Conservation (phyloP, 352 stramenopile species). For the Phytophthora fragariaefolia region DNA sequence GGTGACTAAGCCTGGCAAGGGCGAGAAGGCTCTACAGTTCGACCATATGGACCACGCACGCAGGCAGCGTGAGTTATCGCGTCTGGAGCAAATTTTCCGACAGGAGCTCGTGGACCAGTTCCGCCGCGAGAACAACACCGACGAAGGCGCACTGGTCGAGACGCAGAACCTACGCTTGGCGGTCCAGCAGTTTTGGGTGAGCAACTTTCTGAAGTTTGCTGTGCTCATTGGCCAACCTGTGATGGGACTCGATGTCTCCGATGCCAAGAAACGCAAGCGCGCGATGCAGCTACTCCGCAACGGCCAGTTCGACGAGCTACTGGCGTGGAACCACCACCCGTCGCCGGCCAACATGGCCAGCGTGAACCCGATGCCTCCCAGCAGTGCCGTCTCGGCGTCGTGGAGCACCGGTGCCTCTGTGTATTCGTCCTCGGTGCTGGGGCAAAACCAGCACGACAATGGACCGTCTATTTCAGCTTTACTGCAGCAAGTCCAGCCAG, state of each 20-base stretch:
- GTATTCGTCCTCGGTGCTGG: conserved; percentile 35
- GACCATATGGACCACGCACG: conserved; percentile 66
- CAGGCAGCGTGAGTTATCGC: conserved; percentile 77
- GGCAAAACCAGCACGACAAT: conserved; percentile 31
- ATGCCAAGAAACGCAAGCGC: conserved; percentile 86
- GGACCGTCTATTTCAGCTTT: conserved; percentile 41
- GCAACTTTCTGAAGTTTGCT: conserved; percentile 86
- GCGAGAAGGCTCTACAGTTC: conserved; percentile 74
- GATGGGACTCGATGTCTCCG: conserved; percentile 74
- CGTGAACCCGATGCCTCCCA: conserved; percentile 48
- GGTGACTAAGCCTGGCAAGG: conserved; percentile 71
- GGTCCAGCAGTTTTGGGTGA: conserved; percentile 88
- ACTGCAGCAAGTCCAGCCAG: conserved; percentile 28
- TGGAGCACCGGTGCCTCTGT: conserved; percentile 33
- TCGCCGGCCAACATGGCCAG: conserved; percentile 49
- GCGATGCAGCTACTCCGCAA: conserved; percentile 81
- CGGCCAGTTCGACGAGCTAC: conserved; percentile 75
- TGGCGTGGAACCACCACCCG: conserved; percentile 61
- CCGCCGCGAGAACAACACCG: conserved; percentile 84
- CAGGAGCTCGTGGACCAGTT: conserved; percentile 86
- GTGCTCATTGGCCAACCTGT: conserved; percentile 79
- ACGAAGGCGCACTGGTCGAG: conserved; percentile 77
- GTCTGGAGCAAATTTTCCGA: conserved; percentile 74
- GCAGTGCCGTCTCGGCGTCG: conserved; percentile 11
- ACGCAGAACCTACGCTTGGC: conserved; percentile 73